These are phyloP conservation scores for Penicillium frequentans DNA, from an alignment of 2,329 filamentous ascomycete species.

Conservation along the genomic window DNA sequence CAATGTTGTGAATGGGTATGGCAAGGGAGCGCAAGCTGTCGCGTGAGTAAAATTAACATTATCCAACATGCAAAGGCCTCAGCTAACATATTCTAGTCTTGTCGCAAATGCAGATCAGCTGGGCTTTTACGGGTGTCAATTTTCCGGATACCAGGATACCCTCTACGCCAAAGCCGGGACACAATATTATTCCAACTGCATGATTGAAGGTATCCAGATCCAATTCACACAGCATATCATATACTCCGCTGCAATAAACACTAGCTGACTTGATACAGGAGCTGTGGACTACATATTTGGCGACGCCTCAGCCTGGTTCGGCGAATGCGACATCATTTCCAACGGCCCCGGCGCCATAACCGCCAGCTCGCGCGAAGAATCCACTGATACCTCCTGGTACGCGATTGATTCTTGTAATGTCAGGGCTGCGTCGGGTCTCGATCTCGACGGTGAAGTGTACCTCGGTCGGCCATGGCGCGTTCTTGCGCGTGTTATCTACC, in stretches of 20 bases:
- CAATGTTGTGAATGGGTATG: slow-evolving; percentile 37
- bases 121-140: slow-evolving; percentile 37
- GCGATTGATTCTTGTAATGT: slow-evolving; percentile 31
- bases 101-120: slow-evolving; percentile 31
- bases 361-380: slow-evolving; percentile 28
- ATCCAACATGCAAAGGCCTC: background rate
- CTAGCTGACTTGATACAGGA: slow-evolving; percentile 15
- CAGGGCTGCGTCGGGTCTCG: slow-evolving; percentile 18
- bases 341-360: slow-evolving; percentile 34
- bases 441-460: slow-evolving; percentile 26
- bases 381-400: slow-evolving; percentile 31
- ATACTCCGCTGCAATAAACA: background rate
- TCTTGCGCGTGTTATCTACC: slow-evolving; percentile 36
- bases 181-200: slow-evolving; percentile 36
- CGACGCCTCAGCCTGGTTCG: slow-evolving; percentile 30
- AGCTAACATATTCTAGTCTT: slow-evolving; percentile 11
- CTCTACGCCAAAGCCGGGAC: slow-evolving; percentile 34
- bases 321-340: slow-evolving; percentile 34
- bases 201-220: slow-evolving; percentile 35
- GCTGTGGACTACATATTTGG: slow-evolving; percentile 40
- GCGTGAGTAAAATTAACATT: slow-evolving; percentile 21
- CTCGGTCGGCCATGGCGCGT: slow-evolving; percentile 36
- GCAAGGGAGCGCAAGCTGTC: slow-evolving; percentile 35
- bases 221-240: too few species aligned
- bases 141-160: slow-evolving; percentile 38